Evolutionary conservation across 2,329 filamentous ascomycete genomes (phyloP).

Genomic region (Phoma herbarum): DNA sequence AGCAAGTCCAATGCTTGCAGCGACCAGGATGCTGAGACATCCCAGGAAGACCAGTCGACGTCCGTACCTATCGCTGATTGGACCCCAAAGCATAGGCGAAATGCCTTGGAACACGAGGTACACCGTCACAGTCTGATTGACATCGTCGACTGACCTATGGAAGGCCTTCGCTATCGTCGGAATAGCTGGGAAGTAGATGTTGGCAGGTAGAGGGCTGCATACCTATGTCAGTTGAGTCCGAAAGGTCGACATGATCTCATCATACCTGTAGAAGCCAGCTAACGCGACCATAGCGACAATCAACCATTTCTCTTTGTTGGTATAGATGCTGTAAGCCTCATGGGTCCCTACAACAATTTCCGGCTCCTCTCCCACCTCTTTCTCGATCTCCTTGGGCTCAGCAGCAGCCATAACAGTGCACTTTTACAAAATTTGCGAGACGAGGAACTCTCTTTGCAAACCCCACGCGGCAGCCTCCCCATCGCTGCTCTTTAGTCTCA

Average conservation of each 20-base stretch:
- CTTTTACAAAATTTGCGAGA: slow-evolving; percentile 11
- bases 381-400: slow-evolving; percentile 25
- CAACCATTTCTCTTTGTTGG: slow-evolving; percentile 41
- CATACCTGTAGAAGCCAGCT: slow-evolving; percentile 44
- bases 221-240: background rate
- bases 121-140: slow-evolving; percentile 62
- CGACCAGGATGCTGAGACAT: slow-evolving; percentile 46
- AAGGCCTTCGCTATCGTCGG: slow-evolving; percentile 49
- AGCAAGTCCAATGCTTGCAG: slow-evolving; percentile 48
- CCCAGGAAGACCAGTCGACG: slow-evolving; percentile 61
- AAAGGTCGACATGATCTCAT: background rate
- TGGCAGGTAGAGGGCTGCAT: slow-evolving; percentile 51
- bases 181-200: slow-evolving; percentile 53
- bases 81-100: slow-evolving; percentile 61
- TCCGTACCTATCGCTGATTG: slow-evolving; percentile 61
- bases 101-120: slow-evolving; percentile 62
- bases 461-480: slow-evolving; percentile 15
- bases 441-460: slow-evolving; percentile 8
- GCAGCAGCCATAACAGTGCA: slow-evolving; percentile 16
- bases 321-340: slow-evolving; percentile 42
- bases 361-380: slow-evolving; percentile 25
- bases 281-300: slow-evolving; percentile 44
- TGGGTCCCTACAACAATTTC: slow-evolving; percentile 27
- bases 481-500: slow-evolving; percentile 16
- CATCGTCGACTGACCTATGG: slow-evolving; percentile 52